Evolutionary conservation across 139 green algal genomes (phyloP), one percentile per base, ranked within the genome.

Genomic region (Asterochloris erici): DNA sequence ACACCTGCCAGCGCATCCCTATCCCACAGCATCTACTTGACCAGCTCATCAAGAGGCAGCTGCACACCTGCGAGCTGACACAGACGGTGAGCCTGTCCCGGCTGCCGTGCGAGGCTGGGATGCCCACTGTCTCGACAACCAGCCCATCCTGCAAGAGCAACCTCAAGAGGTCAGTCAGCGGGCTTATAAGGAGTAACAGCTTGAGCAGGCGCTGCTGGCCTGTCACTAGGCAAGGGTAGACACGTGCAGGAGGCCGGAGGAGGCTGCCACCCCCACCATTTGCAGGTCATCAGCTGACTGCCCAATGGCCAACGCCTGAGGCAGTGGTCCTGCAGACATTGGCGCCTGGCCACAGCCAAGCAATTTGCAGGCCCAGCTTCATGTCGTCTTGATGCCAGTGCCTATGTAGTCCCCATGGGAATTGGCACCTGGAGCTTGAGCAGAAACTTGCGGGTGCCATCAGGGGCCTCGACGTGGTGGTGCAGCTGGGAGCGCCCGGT

Each of bases 401-500:
- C 38, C 38, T 54, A 6, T 6, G 6, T 2, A 10, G 6, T 54
- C 38, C 38, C 38, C 38, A 54, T 6, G 6, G 38, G 38, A 66
- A 10, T 6, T 54, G 38, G 38, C 38, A 54, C 38, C 38, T 54
- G 38, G 6, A 99, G 89, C 87, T 96, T 90, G 76, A 99, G 89
- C 82, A 99, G 89, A 71, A 98, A 93, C 89, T 99, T 99, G 77
- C 84, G 73, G 0, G 96, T 98, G 82, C 95, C 96, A 86, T 97
- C 93, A 6, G 77, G 21, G 0, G 94, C 84, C 11, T 62, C 61
- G 15, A 91, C 92, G 0, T 23, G 92, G 84, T 84, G 63, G 84
- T 96, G 89, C 47, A 97, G 63, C 19, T 87, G 80, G 23, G 90
- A 93, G 61, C 95, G 86, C 13, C 95, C 95, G 0, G 90, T 93